Percentiles rank a stretch among this genome's conserved stretches.
phyloP scores from a whole-genome alignment of 306 rosid species.

The Quercus gilva region DNA sequence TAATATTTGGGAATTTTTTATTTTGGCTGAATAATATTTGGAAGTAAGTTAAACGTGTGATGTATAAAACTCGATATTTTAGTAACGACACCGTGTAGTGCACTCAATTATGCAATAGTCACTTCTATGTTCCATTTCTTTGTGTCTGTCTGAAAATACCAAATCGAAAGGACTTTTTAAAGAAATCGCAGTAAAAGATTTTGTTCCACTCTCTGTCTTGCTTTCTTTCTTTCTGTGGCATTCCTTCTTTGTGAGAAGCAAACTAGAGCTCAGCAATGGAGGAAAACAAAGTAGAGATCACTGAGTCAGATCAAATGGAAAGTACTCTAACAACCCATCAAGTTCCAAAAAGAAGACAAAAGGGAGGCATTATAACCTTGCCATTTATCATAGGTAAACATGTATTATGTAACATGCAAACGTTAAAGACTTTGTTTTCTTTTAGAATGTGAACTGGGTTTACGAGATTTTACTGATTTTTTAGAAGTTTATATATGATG shows the following conservation, averaged over 20 bases:
- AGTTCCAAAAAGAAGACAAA: slow-evolving; percentile 4
- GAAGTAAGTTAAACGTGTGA: too few relatives aligned
- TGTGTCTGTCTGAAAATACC: too few relatives aligned
- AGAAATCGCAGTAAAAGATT: not conserved
- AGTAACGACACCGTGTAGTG: too few relatives aligned
- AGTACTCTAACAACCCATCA: not conserved
- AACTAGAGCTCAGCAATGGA: slow-evolving; percentile 17
- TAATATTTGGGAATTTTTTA: too few relatives aligned
- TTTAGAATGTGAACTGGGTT: too few relatives aligned
- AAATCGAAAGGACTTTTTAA: too few relatives aligned
- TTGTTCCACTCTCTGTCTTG: not conserved
- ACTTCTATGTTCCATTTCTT: too few relatives aligned
- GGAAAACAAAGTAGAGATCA: slow-evolving; percentile 20
- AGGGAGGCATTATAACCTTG: slow-evolving; percentile 65
- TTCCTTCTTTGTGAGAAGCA: slow-evolving; percentile 5
- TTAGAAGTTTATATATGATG: too few relatives aligned
- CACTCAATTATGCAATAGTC: too few relatives aligned
- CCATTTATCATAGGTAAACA: slow-evolving; percentile 61
- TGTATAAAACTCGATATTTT: too few relatives aligned
- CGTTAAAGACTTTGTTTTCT: not conserved
- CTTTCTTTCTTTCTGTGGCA: not conserved
- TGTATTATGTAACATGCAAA: not conserved
- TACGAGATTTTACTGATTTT: too few relatives aligned
- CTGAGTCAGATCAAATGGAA: slow-evolving; percentile 20
- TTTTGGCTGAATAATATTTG: too few relatives aligned